Conservation (phyloP, 129 eudicot genomes). For the Tagetes patula region DNA sequence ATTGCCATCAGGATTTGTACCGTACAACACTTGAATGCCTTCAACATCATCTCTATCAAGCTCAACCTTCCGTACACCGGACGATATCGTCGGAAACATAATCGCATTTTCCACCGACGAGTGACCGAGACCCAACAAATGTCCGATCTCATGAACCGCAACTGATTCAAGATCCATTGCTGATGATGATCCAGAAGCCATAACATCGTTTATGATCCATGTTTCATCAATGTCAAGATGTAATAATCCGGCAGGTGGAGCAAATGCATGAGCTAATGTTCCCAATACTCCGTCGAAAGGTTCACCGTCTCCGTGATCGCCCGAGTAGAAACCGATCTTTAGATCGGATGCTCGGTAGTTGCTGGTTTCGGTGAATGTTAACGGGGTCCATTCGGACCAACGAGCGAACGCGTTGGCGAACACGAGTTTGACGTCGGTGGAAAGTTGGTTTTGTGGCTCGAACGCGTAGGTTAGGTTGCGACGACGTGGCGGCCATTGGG, state of each 20-base stretch:
- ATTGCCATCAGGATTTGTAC: conserved; percentile 49
- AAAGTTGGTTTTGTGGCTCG: conserved; percentile 40
- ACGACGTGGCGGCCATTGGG: conserved; percentile 52
- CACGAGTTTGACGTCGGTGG: conserved; percentile 34
- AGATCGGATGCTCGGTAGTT: conserved; percentile 37
- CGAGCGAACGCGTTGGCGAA: conserved; percentile 52
- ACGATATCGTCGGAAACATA: conserved; percentile 58
- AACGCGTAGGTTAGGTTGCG: conserved; percentile 55
- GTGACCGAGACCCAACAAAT: conserved; percentile 61
- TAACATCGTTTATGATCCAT: conserved; percentile 48
- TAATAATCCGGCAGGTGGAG: conserved; percentile 56
- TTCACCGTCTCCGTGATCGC: conserved; percentile 80
- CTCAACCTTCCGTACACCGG: conserved; percentile 58
- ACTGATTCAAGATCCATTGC: conserved; percentile 70
- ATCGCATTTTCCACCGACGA: conserved; percentile 47
- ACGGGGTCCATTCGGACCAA: conserved; percentile 72
- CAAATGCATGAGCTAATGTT: conserved; percentile 64
- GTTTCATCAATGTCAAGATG: conserved; percentile 64
- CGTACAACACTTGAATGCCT: conserved; percentile 67
- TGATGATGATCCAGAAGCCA: conserved; percentile 26
- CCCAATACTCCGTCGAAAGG: conserved; percentile 71
- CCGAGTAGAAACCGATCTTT: conserved; percentile 54
- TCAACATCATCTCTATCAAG: conserved; percentile 51
- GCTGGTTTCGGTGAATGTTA: conserved; percentile 41
- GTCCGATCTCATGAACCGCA: conserved; percentile 77